These are phyloP conservation scores for Diaporthe destruens DNA, from an alignment of 2,329 filamentous ascomycete species.

Conservation along the genomic window DNA sequence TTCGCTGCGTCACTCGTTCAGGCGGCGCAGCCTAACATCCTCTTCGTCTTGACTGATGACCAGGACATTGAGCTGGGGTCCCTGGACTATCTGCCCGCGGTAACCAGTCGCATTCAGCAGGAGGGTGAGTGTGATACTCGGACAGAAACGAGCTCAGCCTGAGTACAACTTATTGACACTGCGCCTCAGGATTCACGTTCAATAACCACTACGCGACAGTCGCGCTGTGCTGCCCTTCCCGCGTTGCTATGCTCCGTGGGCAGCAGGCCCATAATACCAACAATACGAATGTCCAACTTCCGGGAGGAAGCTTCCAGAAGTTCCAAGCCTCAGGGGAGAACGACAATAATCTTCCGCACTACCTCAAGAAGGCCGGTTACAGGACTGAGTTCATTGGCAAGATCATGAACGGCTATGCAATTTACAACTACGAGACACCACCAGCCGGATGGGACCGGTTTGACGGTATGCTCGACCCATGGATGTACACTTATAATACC, in stretches of 20 bases:
- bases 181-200: slow-evolving; percentile 38
- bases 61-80: slow-evolving; percentile 42
- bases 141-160: neutral
- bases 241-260: slow-evolving; percentile 72
- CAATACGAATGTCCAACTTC: slow-evolving; percentile 69
- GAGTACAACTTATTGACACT: neutral
- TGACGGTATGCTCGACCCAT: slow-evolving; percentile 65
- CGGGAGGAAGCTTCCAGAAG: slow-evolving; percentile 75
- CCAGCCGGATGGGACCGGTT: slow-evolving; percentile 41
- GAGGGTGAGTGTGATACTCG: slow-evolving; percentile 30
- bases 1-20: slow-evolving; percentile 37
- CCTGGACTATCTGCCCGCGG: slow-evolving; percentile 32
- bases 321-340: slow-evolving; percentile 75
- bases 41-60: slow-evolving; percentile 41
- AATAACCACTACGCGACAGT: slow-evolving; percentile 72
- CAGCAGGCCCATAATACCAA: slow-evolving; percentile 75
- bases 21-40: slow-evolving; percentile 41
- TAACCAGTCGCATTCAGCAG: slow-evolving; percentile 34
- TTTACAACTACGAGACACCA: slow-evolving; percentile 68
- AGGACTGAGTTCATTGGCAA: slow-evolving; percentile 82
- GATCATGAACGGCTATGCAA: slow-evolving; percentile 74
- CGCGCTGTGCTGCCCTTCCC: slow-evolving; percentile 71
- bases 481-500: slow-evolving; percentile 74
- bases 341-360: slow-evolving; percentile 76
- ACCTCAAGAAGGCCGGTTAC: slow-evolving; percentile 77